Base-by-base conservation (phyloP, 768 basidiomycete species). In the Leccinum obscurum region DNA sequence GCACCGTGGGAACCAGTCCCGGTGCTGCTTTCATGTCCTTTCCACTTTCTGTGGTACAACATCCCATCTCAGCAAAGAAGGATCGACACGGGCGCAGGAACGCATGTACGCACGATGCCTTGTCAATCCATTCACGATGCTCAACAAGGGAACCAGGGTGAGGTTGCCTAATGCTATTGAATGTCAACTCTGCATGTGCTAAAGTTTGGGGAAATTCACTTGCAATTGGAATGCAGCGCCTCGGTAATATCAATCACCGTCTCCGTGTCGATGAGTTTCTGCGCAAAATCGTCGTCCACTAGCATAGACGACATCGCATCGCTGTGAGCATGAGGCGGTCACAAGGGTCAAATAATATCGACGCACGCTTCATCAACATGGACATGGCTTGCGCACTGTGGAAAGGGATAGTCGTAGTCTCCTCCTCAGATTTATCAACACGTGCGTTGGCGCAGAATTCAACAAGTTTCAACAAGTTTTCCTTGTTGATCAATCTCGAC, bases 341-440 rank as follows among this genome's bases (percentile, higher is more conserved):
- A 1, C 17, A 34, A 50, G 54, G 50, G 3, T 17, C 15, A 15
- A 34, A 50, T 0, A 39, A 3, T 4, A 3, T 32, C 37, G 4
- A 63, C 64, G 32, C 46, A 72, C 69, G n/a, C 46, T 71, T 65
- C 55, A 69, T 64, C 35, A 74, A 41, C 59, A 73, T 55, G 5
- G 67, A 56, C 56, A 71, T 56, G 14, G 72, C 71, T 26, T 69
- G 72, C 3, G 67, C 65, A n/a, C 66, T 59, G 46, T 74, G 58
- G 28, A 72, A 70, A 52, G 60, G 62, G 22, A 65, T 54, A 1
- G 58, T 66, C 1, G 62, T 65, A 15, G 62, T 59, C 10, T 57
- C 64, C 13, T 72, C 71, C 13, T 63, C 60, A 9, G 57, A 54
- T 50, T 52, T 54, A 22, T 10, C 15, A 1, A 63, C 28, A 6